A percentile compares a stretch with the other conserved stretches of the same genome.
phyloP scores from a whole-genome alignment of 306 rosid species.

The Trifolium fragiferum region DNA sequence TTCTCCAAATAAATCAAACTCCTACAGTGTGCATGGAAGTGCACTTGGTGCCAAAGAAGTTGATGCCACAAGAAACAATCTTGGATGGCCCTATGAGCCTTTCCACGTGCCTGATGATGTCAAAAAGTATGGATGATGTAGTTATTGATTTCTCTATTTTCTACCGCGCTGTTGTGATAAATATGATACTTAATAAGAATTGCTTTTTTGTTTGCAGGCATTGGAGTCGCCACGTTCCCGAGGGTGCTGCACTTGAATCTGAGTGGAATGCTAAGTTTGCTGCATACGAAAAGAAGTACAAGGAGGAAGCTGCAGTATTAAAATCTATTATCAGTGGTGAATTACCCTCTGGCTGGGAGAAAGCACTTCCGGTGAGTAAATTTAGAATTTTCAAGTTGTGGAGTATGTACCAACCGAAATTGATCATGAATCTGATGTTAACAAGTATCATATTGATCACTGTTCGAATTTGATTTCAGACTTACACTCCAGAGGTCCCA shows the following conservation, averaged over 20 bases:
- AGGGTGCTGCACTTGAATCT: constrained; percentile 82
- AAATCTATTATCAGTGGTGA: constrained; percentile 73
- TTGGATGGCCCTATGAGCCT: constrained; percentile 95
- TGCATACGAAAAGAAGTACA: constrained; percentile 87
- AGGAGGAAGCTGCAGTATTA: constrained; percentile 80
- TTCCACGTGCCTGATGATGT: constrained; percentile 98
- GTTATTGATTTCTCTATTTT: constrained; percentile 11
- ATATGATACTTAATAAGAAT: constrained; percentile 38
- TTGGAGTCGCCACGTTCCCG: constrained; percentile 88
- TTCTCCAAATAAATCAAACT: constrained; percentile 97
- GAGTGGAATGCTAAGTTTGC: constrained; percentile 94
- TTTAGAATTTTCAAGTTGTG: neutral
- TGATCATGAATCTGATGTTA: constrained; percentile 11
- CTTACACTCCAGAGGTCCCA: constrained; percentile 92
- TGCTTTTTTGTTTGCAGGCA: constrained; percentile 59
- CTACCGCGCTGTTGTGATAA: constrained; percentile 13
- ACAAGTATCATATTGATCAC: neutral
- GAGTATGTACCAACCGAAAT: neutral
- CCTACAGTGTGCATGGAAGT: constrained; percentile 97
- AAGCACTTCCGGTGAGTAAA: constrained; percentile 91
- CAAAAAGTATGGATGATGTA: constrained; percentile 64
- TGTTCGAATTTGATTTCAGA: constrained; percentile 48
- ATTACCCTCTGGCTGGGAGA: constrained; percentile 95
- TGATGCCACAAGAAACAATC: constrained; percentile 92
- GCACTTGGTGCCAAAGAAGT: constrained; percentile 99